These are phyloP conservation scores for Acer saccharum DNA, from an alignment of 345 rosid genomes.

Conservation along the genomic window DNA sequence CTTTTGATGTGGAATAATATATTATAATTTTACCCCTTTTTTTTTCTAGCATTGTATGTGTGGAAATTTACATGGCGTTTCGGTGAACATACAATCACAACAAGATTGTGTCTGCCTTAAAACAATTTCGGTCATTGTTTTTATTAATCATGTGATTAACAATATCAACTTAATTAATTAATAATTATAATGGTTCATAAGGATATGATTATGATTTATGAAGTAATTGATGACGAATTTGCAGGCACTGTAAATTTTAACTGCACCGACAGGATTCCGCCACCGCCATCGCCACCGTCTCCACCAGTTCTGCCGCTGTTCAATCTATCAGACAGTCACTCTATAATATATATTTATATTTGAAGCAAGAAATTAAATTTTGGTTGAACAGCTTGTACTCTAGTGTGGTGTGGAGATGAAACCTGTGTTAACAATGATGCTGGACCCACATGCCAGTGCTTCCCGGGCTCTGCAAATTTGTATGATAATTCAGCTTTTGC, in stretches of 20 bases:
- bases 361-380: background rate
- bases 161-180: too few species aligned
- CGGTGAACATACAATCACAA: background rate
- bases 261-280: slow-evolving; percentile 39
- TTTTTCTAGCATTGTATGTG: too few species aligned
- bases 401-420: slow-evolving; percentile 49
- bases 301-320: slow-evolving; percentile 9
- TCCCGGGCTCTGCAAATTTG: slow-evolving; percentile 30
- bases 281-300: slow-evolving; percentile 34
- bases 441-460: slow-evolving; percentile 41
- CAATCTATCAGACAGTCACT: slow-evolving; percentile 14
- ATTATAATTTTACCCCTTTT: too few species aligned
- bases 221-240: background rate
- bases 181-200: too few species aligned
- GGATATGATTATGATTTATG: too few species aligned
- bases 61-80: too few species aligned
- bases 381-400: slow-evolving; percentile 35
- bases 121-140: background rate
- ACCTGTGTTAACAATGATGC: slow-evolving; percentile 30
- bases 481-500: slow-evolving; percentile 13
- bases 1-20: too few species aligned
- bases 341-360: too few species aligned
- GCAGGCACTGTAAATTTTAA: slow-evolving; percentile 42
- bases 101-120: background rate
- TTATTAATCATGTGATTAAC: background rate